These are phyloP conservation scores for Claviceps africana DNA, from an alignment of 2,329 filamentous ascomycete genomes.

Conservation along the genomic window DNA sequence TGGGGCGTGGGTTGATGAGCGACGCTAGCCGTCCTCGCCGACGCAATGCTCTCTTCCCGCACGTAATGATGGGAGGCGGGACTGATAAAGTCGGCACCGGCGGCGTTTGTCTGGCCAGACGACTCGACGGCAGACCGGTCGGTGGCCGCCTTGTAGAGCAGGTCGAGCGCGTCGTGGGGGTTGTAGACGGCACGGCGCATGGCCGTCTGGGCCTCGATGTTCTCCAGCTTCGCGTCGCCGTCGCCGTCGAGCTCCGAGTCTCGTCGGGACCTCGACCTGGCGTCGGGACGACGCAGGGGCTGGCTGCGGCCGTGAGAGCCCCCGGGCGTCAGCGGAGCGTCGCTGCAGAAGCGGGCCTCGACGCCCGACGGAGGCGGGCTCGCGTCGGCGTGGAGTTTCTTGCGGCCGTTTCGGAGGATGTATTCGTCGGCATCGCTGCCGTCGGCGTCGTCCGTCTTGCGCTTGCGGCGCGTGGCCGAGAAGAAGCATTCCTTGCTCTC, in stretches of 20 bases:
- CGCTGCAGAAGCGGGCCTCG: conserved; percentile 33
- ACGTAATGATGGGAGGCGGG: conserved; percentile 14
- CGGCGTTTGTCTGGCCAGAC: conserved; percentile 1
- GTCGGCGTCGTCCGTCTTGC: conserved; percentile 53
- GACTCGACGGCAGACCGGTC: conserved; percentile 34
- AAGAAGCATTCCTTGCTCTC: conserved; percentile 98
- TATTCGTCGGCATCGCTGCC: conserved; percentile 48
- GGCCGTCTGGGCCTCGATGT: conserved; percentile 48
- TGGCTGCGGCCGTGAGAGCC: conserved; percentile 51
- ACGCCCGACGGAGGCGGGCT: conserved; percentile 24
- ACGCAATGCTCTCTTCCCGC: conserved; percentile 17
- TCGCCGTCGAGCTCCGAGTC: conserved; percentile 33
- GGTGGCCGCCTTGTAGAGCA: conserved; percentile 76
- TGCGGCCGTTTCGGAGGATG: conserved; percentile 58
- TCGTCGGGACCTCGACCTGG: conserved; percentile 12
- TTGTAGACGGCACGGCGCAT: conserved; percentile 68
- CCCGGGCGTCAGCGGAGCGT: conserved; percentile 48
- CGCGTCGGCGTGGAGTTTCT: conserved; percentile 41
- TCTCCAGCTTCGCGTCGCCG: conserved; percentile 47
- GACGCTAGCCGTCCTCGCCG: conserved; percentile 8
- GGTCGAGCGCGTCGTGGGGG: conserved; percentile 80
- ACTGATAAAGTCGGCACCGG: conserved; percentile 9
- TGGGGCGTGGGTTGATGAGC: conserved; percentile 8
- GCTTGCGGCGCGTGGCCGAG: conserved; percentile 84
- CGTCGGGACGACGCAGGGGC: conserved; percentile 49